Percentiles rank a stretch among this genome's conserved stretches.
Conservation (phyloP, 257 asterid species). For the Scutellaria barbata region DNA sequence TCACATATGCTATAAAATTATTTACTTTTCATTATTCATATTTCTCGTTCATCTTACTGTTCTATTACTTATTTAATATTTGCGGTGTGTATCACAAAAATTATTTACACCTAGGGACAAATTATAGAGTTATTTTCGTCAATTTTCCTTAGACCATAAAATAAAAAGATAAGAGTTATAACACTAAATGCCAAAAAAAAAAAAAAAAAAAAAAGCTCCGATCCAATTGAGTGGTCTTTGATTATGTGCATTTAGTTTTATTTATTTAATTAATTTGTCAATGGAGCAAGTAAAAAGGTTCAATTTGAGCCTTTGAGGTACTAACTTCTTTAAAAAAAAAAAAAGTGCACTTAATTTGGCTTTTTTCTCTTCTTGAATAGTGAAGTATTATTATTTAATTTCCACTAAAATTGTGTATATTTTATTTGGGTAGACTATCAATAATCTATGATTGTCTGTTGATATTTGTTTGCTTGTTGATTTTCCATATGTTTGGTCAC, state of each 20-base stretch:
- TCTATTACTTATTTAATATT: too few species aligned
- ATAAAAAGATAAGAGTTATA: background rate
- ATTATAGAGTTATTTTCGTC: too few species aligned
- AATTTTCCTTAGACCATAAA: too few species aligned
- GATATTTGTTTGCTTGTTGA: conserved; percentile 27
- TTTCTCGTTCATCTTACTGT: too few species aligned
- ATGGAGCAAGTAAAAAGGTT: conserved; percentile 44
- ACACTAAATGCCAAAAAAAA: background rate
- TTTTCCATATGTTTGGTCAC: conserved; percentile 26
- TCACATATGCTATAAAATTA: too few species aligned
- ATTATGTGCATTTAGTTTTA: background rate
- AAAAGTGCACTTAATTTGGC: conserved; percentile 28
- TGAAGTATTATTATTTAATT: background rate
- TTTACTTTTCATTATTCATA: too few species aligned
- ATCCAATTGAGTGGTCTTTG: conserved; percentile 7
- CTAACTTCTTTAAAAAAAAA: background rate
- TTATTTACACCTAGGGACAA: too few species aligned
- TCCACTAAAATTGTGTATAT: conserved; percentile 12
- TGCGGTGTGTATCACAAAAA: too few species aligned
- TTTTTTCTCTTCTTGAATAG: background rate
- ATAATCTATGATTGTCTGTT: conserved; percentile 30
- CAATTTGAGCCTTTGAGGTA: background rate
- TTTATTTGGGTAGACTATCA: background rate
- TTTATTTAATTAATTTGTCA: background rate
- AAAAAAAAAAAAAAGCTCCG: background rate